A percentile compares a stretch with the other conserved stretches of the same genome.
Evolutionary conservation across 2,329 filamentous ascomycete species (phyloP).

Genomic region (Aspergillus quadrilineatus): DNA sequence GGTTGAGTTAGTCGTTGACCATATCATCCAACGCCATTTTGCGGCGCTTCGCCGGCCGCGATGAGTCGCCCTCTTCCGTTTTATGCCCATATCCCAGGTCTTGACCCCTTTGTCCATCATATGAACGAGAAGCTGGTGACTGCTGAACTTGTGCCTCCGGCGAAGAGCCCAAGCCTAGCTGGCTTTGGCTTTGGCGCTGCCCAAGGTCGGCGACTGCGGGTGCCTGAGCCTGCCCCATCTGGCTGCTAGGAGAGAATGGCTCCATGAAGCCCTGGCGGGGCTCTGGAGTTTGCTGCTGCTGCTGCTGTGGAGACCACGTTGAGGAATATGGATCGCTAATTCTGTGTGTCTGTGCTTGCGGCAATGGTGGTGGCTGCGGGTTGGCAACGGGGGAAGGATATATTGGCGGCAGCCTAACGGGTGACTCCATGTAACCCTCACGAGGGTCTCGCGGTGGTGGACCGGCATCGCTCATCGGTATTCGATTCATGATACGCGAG

Average conservation of each 20-base stretch:
- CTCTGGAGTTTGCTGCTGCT: constrained; percentile 6
- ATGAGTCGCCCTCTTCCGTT: constrained; percentile 21
- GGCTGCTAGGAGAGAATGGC: constrained; percentile 28
- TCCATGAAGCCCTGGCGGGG: constrained; percentile 24
- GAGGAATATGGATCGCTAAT: background rate
- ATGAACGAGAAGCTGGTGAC: constrained; percentile 16
- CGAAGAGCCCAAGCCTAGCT: constrained; percentile 20
- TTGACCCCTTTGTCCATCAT: constrained; percentile 16
- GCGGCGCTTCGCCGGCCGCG: constrained; percentile 35
- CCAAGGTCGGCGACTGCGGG: constrained; percentile 19
- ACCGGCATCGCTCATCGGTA: constrained; percentile 26
- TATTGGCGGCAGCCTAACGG: constrained; percentile 40
- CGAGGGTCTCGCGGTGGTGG: constrained; percentile 23
- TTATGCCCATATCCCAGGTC: constrained; percentile 10
- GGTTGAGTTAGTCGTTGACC: constrained; percentile 34
- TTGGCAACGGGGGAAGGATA: constrained; percentile 32
- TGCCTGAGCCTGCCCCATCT: constrained; percentile 28
- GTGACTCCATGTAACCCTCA: constrained; percentile 33
- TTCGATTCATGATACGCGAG: constrained; percentile 23
- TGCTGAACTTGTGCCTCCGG: constrained; percentile 21
- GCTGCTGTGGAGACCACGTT: constrained; percentile 4
- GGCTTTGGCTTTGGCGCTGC: constrained; percentile 11
- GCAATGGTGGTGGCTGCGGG: constrained; percentile 11
- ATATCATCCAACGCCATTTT: constrained; percentile 44
- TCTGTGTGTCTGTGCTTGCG: constrained; percentile 5